These are phyloP conservation scores for Phytophthora aleatoria DNA, from an alignment of 352 stramenopile species.

Conservation along the genomic window DNA sequence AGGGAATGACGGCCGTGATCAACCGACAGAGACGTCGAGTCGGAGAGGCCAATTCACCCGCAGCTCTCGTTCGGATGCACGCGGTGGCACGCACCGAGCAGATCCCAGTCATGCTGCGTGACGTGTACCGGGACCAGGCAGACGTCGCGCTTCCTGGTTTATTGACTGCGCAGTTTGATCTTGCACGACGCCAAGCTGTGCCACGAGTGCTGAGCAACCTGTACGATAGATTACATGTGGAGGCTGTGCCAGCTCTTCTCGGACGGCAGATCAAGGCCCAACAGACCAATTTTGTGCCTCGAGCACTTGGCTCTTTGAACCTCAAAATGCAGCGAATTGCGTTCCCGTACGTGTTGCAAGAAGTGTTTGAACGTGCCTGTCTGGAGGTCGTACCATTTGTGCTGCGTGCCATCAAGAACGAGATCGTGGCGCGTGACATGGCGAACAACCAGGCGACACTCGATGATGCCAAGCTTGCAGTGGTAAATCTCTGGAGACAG, in stretches of 20 bases:
- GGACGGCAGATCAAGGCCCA: slow-evolving; percentile 47
- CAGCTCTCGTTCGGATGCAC: slow-evolving; percentile 51
- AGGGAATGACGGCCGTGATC: slow-evolving; percentile 52
- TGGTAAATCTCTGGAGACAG: slow-evolving; percentile 59
- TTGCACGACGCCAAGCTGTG: slow-evolving; percentile 44
- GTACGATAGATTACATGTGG: slow-evolving; percentile 50
- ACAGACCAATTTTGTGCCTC: slow-evolving; percentile 47
- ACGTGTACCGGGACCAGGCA: slow-evolving; percentile 69
- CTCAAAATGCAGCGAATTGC: slow-evolving; percentile 52
- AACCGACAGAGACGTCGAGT: slow-evolving; percentile 46
- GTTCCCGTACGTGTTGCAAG: slow-evolving; percentile 66
- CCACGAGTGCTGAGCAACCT: slow-evolving; percentile 66
- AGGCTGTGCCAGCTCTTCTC: slow-evolving; percentile 54
- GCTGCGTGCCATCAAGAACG: slow-evolving; percentile 64
- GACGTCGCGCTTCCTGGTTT: slow-evolving; percentile 47
- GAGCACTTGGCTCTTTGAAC: slow-evolving; percentile 50
- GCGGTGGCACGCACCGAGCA: slow-evolving; percentile 55
- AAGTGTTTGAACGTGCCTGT: slow-evolving; percentile 63
- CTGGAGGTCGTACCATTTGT: slow-evolving; percentile 66
- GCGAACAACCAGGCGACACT: slow-evolving; percentile 38
- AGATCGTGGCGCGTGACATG: slow-evolving; percentile 60
- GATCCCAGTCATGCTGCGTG: slow-evolving; percentile 62
- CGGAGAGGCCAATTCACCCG: slow-evolving; percentile 49
- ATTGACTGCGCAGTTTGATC: slow-evolving; percentile 25
- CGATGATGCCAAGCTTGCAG: slow-evolving; percentile 48